Base-by-base conservation (phyloP, 495 filamentous ascomycete genomes). In the Xylaria venustula region DNA sequence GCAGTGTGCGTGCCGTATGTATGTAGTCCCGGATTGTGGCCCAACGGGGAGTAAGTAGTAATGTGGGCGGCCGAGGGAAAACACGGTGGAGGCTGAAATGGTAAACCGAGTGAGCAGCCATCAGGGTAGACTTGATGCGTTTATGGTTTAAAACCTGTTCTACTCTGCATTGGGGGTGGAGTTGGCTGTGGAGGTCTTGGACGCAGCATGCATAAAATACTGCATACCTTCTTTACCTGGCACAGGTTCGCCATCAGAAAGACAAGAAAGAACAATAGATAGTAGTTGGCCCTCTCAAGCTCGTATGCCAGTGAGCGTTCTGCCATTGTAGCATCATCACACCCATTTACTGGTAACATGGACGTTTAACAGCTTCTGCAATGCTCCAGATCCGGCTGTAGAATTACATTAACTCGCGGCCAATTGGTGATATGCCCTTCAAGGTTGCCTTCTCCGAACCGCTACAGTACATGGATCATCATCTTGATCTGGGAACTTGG, bases 161-260 rank as follows among this genome's bases (percentile, higher is more conserved):
- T 45, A 1, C 65, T 64, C 60, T 68, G 67, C 67, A 70, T 60
- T 34, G 20, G 34, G n/a, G 49, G 67, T 61, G 67, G 65, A 58
- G 65, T 54, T n/a, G 17, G 51, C 60, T 63, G 67, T 67, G 62
- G 65, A 61, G 63, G 57, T 48, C 37, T 23, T n/a, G 41, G 49
- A 51, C 42, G 54, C 60, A 62, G 28, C 58, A 70, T 67, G 67
- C 67, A 70, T 66, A 62, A 70, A 70, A 70, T 70, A 58, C 65
- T 70, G 63, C 67, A 70, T 68, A 40, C 17, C 26, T 5, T 12
- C 53, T 22, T 9, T 8, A 15, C 37, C 14, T 34, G 30, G 30
- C 30, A 15, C 3, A 55, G 22, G 53, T 44, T 34, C 17, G 37
- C 17, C 25, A 19, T 55, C n/a, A 34, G 22, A 22, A n/a, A 28